phyloP scores from a whole-genome alignment of 169 alveolate species.

The Plasmodium reichenowi region DNA sequence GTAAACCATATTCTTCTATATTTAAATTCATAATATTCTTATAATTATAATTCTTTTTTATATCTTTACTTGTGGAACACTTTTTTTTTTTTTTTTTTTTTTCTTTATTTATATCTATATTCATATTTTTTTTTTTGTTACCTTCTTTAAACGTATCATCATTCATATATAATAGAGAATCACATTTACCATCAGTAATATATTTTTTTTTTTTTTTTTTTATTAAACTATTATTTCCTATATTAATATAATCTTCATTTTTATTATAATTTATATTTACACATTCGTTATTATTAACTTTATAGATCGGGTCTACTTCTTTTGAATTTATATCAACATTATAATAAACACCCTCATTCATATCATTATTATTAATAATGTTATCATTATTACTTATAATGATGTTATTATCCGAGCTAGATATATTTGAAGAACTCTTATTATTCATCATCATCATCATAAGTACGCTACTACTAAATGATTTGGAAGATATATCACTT shows the following conservation, averaged over 20 bases:
- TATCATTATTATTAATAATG: background rate
- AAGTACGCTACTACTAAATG: constrained; percentile 3
- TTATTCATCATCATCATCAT: background rate
- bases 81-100: constrained; percentile 2
- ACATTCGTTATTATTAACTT: too few relatives aligned
- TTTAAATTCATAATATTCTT: constrained; percentile 3
- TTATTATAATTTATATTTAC: too few relatives aligned
- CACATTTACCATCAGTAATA: too few relatives aligned
- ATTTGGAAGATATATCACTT: background rate
- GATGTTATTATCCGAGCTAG: too few relatives aligned
- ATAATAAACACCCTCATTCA: background rate
- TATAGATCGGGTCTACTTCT: too few relatives aligned
- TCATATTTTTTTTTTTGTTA: background rate
- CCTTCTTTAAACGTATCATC: constrained; percentile 5
- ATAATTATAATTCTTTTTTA: constrained; percentile 1
- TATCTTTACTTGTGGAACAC: background rate
- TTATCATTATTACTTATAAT: background rate
- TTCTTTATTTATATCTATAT: constrained; percentile 9
- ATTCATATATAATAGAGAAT: background rate
- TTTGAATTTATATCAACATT: too few relatives aligned
- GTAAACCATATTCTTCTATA: constrained; percentile 38
- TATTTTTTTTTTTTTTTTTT: too few relatives aligned
- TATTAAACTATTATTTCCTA: too few relatives aligned
- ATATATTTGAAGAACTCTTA: background rate
- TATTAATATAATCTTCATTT: too few relatives aligned